Evolutionary conservation across 495 filamentous ascomycete genomes (phyloP).

Genomic region (Talaromyces adpressus): DNA sequence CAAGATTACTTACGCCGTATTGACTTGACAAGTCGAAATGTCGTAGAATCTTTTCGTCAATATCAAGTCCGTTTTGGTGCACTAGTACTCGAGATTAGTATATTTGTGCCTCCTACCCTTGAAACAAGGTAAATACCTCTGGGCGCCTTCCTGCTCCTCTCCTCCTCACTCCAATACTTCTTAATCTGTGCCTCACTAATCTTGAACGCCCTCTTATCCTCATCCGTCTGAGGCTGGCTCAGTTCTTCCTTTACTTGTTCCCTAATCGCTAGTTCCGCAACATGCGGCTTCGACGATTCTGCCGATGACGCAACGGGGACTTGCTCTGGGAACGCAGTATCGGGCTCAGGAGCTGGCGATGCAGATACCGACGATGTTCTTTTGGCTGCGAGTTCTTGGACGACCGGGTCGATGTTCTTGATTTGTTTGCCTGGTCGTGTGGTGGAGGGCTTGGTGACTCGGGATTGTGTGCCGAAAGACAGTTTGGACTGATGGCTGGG

Average conservation of each 20-base stretch:
- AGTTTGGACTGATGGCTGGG: slow-evolving; percentile 58
- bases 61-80: slow-evolving; percentile 63
- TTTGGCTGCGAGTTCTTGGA: slow-evolving; percentile 26
- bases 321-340: slow-evolving; percentile 22
- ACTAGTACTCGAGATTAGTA: slow-evolving; percentile 30
- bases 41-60: slow-evolving; percentile 77
- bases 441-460: slow-evolving; percentile 64
- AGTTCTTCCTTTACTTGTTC: slow-evolving; percentile 33
- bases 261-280: slow-evolving; percentile 41
- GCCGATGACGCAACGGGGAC: slow-evolving; percentile 14
- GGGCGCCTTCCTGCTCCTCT: slow-evolving; percentile 49
- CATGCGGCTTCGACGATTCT: slow-evolving; percentile 27
- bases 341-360: slow-evolving; percentile 9
- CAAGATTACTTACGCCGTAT: slow-evolving; percentile 66
- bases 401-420: slow-evolving; percentile 31
- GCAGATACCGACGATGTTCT: not conserved
- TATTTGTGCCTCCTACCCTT: not conserved
- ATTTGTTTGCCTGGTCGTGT: slow-evolving; percentile 39
- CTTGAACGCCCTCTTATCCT: slow-evolving; percentile 49
- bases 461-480: slow-evolving; percentile 59
- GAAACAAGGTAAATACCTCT: slow-evolving; percentile 1
- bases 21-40: slow-evolving; percentile 84
- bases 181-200: slow-evolving; percentile 58
- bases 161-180: slow-evolving; percentile 65
- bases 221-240: slow-evolving; percentile 37